Base-by-base conservation (phyloP, 2,329 filamentous ascomycete genomes). In the Ophiocordyceps australis region DNA sequence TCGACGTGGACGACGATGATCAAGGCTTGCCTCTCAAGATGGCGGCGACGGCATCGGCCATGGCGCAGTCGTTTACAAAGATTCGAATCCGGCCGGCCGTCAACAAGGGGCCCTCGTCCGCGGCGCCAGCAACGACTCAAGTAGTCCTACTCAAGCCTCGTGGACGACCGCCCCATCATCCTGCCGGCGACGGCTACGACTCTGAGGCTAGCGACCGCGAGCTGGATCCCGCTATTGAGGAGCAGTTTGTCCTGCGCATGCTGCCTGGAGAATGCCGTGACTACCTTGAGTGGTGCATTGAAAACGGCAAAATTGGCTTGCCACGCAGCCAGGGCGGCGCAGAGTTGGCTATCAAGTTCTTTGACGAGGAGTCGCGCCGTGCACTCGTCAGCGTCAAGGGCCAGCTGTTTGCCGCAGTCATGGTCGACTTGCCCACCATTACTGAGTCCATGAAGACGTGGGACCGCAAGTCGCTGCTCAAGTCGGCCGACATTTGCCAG, bases 161-260 rank as follows among this genome's bases (percentile, higher is more conserved):
- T 38, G 75, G 74, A n/a, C 65, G 71, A 34, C 61, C 68, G 2
- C 75, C 79, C 6, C 57, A 65, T 17, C 67, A 80, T 34, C 72
- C 73, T 5, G 66, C 70, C 2, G 89, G 89, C 26, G 82, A 92
- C 29, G 89, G 86, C 7, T 98, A 95, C 50, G 89, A 98, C 46
- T 94, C 85, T 4, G 89, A 95, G 49, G 82, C 85, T 9, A 89
- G 83, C 28, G 89, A 95, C 43, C 71, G 75, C 10, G 89, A 98
- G 48, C 52, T 59, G 8, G 89, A 98, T 41, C 89, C 89, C 1
- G 65, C 77, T 2, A 80, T 92, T 32, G 86, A 95, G 49, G 78
- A 86, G 41, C 76, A 91, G 35, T 81, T 95, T 36, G 63, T 98
- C 7, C 50, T 98, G 32, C 79, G 89, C 31, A 93, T 94, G 78